Base-by-base conservation (phyloP, 2,329 filamentous ascomycete species). In the Aphanocladium album region DNA sequence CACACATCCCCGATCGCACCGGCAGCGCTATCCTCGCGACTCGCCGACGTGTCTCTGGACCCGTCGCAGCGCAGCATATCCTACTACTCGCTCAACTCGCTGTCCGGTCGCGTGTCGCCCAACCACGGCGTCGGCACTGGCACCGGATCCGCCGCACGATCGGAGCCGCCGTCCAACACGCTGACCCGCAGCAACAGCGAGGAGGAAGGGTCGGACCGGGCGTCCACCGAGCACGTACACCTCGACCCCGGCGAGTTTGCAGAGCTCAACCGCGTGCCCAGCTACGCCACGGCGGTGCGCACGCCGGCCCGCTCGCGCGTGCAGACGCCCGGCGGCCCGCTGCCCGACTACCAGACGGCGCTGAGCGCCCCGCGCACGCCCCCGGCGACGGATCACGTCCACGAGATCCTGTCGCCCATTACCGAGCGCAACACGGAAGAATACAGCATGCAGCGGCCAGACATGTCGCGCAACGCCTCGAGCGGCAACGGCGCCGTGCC, bases 241-340 rank as follows among this genome's bases (percentile, higher is more conserved):
- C 79, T 80, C 52, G 77, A 83, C 35, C 83, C 87, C 62, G 76
- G 80, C 19, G 85, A 89, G 64, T 75, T 90, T 65, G 81, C 83
- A 52, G 83, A 86, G 64, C 76, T 92, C 46, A 89, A 81, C 70
- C 89, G 89, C 65, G 89, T 93, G 2, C 89, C 89, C 1, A 92
- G 89, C 60, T 93, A 93, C 71, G 82, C 83, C 17, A 92, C 89
- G 1, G 89, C 89, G 0, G 84, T 91, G 27, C 84, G 83, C 64
- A 84, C 86, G 0, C 84, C 86, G 5, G 82, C 85, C 17, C 80
- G 83, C 55, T 79, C 80, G 37, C 78, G 78, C 16, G 79, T 76
- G 53, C 79, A 78, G 47, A 73, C 79, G 7, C 79, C 80, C 23
- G 78, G 79, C 35, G 72, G 76, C 5, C 73, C 73, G 14, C 79